These are phyloP conservation scores for Trametes cubensis DNA, from an alignment of 768 basidiomycete species.

Conservation along the genomic window DNA sequence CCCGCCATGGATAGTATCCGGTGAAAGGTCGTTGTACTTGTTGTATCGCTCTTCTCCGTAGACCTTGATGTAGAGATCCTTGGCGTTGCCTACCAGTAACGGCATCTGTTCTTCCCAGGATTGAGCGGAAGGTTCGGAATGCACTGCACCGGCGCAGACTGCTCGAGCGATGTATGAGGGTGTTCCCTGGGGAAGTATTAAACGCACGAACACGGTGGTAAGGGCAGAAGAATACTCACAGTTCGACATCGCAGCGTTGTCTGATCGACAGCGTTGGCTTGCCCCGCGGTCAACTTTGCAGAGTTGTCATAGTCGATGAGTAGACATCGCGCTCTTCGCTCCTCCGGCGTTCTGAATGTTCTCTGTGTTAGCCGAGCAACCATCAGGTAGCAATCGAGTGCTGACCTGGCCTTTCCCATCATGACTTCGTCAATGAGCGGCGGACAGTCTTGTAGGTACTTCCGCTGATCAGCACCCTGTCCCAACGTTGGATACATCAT, in stretches of 20 bases:
- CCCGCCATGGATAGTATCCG: not conserved
- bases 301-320: not conserved
- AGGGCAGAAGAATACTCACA: not conserved
- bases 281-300: not conserved
- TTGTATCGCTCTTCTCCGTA: not conserved
- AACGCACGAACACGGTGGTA: not conserved
- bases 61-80: not conserved
- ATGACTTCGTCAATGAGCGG: constrained; percentile 4
- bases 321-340: not conserved
- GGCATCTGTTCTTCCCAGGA: not conserved
- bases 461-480: not conserved
- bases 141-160: not conserved
- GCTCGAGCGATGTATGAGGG: constrained; percentile 5
- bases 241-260: not conserved
- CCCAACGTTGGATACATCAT: constrained; percentile 2
- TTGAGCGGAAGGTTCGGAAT: not conserved
- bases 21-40: not conserved
- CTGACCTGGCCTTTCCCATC: not conserved
- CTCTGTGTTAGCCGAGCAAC: not conserved
- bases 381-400: not conserved
- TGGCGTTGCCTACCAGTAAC: not conserved
- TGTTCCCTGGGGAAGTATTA: not conserved
- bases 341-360: not conserved
- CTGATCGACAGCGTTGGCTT: not conserved
- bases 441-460: not conserved